Evolutionary conservation across 129 eudicot species (phyloP).

Genomic region (Saussurea involucrata): DNA sequence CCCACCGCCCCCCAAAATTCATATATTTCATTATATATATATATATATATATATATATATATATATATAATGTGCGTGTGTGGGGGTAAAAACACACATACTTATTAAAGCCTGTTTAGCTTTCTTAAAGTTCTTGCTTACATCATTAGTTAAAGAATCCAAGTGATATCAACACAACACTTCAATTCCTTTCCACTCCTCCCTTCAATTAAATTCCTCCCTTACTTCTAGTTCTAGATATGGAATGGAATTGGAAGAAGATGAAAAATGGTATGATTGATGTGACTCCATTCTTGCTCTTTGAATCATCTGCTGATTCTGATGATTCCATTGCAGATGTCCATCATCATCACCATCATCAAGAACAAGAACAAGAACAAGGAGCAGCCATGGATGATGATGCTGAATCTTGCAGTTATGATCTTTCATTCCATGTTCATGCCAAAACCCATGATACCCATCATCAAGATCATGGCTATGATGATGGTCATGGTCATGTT

Average conservation of each 20-base stretch:
- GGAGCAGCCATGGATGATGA: slow-evolving; percentile 23
- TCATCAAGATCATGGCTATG: slow-evolving; percentile 18
- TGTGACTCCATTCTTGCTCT: slow-evolving; percentile 25
- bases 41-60: neutral
- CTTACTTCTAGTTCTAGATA: neutral
- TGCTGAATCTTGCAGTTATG: slow-evolving; percentile 29
- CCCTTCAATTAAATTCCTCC: neutral
- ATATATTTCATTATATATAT: neutral
- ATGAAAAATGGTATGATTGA: slow-evolving; percentile 29
- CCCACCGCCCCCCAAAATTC: neutral
- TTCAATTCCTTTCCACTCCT: neutral
- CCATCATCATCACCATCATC: neutral
- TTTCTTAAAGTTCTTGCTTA: slow-evolving; percentile 12
- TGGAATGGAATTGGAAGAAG: slow-evolving; percentile 26
- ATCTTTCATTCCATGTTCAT: slow-evolving; percentile 21
- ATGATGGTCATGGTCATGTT: neutral
- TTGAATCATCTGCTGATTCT: slow-evolving; percentile 34
- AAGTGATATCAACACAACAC: neutral
- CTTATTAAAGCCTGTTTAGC: slow-evolving; percentile 9
- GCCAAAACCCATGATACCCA: slow-evolving; percentile 15
- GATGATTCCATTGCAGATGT: slow-evolving; percentile 16
- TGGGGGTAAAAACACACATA: slow-evolving; percentile 1
- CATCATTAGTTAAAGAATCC: slow-evolving; percentile 13
- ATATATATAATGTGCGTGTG: neutral
- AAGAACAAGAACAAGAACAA: neutral